Evolutionary conservation across 2,329 filamentous ascomycete species (phyloP), one percentile per base, ranked within the genome.

Genomic region (Helicocarpus griseus): DNA sequence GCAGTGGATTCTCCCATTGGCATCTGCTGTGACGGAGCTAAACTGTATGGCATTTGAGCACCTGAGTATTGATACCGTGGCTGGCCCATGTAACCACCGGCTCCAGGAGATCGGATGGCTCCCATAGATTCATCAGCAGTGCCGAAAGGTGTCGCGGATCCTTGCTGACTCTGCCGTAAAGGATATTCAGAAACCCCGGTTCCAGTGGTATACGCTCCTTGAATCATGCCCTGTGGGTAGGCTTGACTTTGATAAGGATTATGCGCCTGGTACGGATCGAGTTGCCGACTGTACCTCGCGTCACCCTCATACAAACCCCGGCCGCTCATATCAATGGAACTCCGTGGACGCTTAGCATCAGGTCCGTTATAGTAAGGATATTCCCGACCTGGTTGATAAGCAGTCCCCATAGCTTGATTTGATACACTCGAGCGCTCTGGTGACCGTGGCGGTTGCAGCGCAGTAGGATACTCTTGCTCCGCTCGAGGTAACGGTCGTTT

Each of bases 331-430:
- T 70, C 69, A 8, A 69, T 59, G 3, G 69, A 69, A 14, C 68
- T 70, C 22, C 69, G 67, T 52, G 67, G 62, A 19, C 69, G 67
- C 53, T 71, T 71, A 40, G 64, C 60, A 2, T 69, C 62, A 26
- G 56, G 58, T 5, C 60, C 60, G 45, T 68, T 67, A 48, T 67
- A 68, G 13, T 57, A 52, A 31, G 47, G 52, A 47, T 69, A 71
- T 43, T 71, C 69, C 54, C 64, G 54, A 50, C 53, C 56, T 19
- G 65, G 40, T 26, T 64, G 49, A 29, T 67, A 62, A 53, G 43
- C 14, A 29, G 49, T 24, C 21, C 17, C 21, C 14, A 40, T 43
- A n/a, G 48, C 19, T 35, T 40, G 22, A 69, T 63, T 9, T 13
- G 33, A 21, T 13, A 44, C 48, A 11, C 28, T 29, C n/a, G 50